Conservation (phyloP, 192 early-diverging fungal species). For the Cladochytrium replicatum region DNA sequence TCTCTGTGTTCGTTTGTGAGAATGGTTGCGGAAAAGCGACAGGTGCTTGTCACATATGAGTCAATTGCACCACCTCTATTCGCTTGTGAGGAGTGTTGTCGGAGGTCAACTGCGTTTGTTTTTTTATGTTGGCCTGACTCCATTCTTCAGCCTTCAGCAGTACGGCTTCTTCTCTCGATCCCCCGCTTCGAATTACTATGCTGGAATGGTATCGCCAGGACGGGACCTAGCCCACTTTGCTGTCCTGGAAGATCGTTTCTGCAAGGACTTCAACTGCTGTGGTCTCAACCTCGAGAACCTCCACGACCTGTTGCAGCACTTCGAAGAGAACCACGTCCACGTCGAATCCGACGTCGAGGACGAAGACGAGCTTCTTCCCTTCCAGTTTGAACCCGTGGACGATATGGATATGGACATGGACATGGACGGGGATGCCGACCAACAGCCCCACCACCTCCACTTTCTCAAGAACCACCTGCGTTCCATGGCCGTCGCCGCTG, state of each 20-base stretch:
- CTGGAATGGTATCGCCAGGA: constrained; percentile 31
- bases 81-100: no score
- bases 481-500: no score
- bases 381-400: constrained; percentile 21
- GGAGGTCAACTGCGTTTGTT: no score
- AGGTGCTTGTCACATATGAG: no score
- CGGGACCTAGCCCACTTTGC: constrained; percentile 40
- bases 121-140: no score
- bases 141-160: no score
- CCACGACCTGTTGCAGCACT: constrained; percentile 93
- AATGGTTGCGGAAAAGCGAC: no score
- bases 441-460: constrained; percentile 4
- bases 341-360: constrained; percentile 76
- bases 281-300: constrained; percentile 78
- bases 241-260: constrained; percentile 76
- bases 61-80: no score
- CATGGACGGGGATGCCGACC: constrained; percentile 16
- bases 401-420: constrained; percentile 33
- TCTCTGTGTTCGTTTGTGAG: no score
- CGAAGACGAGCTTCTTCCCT: constrained; percentile 39
- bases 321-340: constrained; percentile 87
- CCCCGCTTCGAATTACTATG: no score
- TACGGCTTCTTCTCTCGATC: no score
- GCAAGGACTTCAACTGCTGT: constrained; percentile 93
- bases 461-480: not conserved